Evolutionary conservation across 768 basidiomycete species (phyloP), one percentile per base, ranked within the genome.

Genomic region (Hericium rajendrae): DNA sequence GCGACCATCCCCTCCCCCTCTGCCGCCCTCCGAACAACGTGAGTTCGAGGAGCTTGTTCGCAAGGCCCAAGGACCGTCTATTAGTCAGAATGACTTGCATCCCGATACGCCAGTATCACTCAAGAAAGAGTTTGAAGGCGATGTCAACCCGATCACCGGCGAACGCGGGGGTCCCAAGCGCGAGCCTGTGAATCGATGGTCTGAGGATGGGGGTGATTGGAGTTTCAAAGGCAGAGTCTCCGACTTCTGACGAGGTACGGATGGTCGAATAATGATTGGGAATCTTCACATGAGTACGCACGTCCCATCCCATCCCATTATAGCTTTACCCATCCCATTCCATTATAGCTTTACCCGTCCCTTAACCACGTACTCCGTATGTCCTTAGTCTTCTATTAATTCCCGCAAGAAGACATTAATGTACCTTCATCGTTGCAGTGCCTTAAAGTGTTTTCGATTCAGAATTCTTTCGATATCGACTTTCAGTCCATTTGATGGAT

Each of bases 211-310:
- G 48, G 86, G 87, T 2, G 92, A 94, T 66, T 94, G 92, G 92
- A 94, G 90, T 63, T 90, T 86, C 73, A 91, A 89, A 64, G 92
- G 92, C 11, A 77, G 90, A 22, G 91, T 91, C 26, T 88, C 89
- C 18, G 91, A 93, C 73, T 93, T 93, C 70, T 93, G 69, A 68
- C 28, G 8, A 18, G 43, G 32, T 32, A 32, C 32, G 9, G 32
- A 32, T 32, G 9, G 32, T 8, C 9, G 32, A 32, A 32, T 6
- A 32, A 32, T 10, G 9, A 6, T 32, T 32, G 32, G 32, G 32
- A 32, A 32, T 32, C 32, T 32, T 32, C 32, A 32, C 32, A 32
- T 10, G 32, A 32, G 32, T 32, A 32, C 32, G 32, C 32, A 32
- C 32, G 32, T 32, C 32, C 32, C 8, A 8, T 32, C 32, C 9